Evolutionary conservation across 768 basidiomycete species (phyloP).

Genomic region (Crepidotus variabilis): DNA sequence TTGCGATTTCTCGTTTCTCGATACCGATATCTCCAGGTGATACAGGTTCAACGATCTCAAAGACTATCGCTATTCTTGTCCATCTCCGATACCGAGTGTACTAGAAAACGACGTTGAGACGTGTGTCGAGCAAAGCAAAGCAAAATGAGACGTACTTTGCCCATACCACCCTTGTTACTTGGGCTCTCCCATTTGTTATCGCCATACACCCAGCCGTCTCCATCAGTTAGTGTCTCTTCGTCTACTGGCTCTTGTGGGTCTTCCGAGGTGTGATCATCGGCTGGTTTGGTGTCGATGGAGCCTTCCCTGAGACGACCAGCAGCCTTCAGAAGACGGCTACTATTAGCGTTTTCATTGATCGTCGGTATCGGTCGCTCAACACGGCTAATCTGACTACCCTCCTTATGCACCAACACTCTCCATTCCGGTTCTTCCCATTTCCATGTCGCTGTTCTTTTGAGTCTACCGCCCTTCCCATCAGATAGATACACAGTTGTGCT

Average conservation of each 20-base stretch:
- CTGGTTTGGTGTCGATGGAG: slow-evolving; percentile 13
- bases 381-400: slow-evolving; percentile 44
- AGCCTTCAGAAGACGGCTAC: slow-evolving; percentile 48
- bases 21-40: slow-evolving; percentile 31
- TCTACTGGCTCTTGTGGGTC: slow-evolving; percentile 32
- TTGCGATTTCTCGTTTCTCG: slow-evolving; percentile 12
- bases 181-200: slow-evolving; percentile 94
- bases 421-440: slow-evolving; percentile 91
- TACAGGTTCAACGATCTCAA: slow-evolving; percentile 64
- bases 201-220: slow-evolving; percentile 90
- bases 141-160: slow-evolving; percentile 51
- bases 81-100: slow-evolving; percentile 85
- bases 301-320: slow-evolving; percentile 45
- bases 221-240: slow-evolving; percentile 65
- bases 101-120: slow-evolving; percentile 28
- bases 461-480: slow-evolving; percentile 39
- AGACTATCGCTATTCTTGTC: slow-evolving; percentile 79
- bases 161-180: slow-evolving; percentile 75
- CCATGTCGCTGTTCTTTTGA: slow-evolving; percentile 81
- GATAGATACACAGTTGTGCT: slow-evolving; percentile 55
- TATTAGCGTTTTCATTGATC: slow-evolving; percentile 35
- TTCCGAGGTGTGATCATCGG: slow-evolving; percentile 24
- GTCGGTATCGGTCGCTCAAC: slow-evolving; percentile 61
- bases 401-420: slow-evolving; percentile 68
- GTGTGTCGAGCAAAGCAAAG: neutral